These are phyloP conservation scores for Coniochaeta prunicola DNA, from an alignment of 2,329 filamentous ascomycete species.

Conservation along the genomic window DNA sequence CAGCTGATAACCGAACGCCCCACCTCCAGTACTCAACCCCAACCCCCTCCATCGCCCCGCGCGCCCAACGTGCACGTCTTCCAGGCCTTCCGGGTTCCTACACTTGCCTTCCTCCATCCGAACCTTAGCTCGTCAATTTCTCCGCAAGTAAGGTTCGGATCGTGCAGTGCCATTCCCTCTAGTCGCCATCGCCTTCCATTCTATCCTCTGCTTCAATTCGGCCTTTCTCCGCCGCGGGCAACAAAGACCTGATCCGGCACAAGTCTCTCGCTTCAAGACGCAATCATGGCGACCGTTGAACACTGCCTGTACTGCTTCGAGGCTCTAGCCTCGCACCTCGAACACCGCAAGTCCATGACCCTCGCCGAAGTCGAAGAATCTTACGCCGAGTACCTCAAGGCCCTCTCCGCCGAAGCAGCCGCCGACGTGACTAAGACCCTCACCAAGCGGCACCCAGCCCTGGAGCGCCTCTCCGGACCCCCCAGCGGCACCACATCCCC, in stretches of 20 bases:
- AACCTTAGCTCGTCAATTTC: not conserved
- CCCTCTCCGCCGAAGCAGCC: conserved; percentile 14
- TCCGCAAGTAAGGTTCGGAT: not conserved
- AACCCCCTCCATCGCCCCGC: not conserved
- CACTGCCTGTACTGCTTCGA: conserved; percentile 97
- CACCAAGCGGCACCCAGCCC: conserved; percentile 30
- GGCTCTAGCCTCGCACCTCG: conserved; percentile 66
- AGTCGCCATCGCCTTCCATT: not conserved
- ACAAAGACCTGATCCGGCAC: not conserved
- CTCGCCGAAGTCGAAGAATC: conserved; percentile 64
- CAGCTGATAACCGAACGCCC: not conserved
- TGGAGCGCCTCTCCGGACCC: conserved; percentile 28
- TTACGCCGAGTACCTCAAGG: conserved; percentile 39
- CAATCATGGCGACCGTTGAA: conserved; percentile 70
- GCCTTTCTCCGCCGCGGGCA: not conserved
- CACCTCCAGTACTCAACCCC: not conserved
- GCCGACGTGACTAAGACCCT: conserved; percentile 6
- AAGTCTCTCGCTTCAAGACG: not conserved
- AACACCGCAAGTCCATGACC: conserved; percentile 58
- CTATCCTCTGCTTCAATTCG: not conserved
- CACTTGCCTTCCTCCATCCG: not conserved
- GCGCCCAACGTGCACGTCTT: not conserved
- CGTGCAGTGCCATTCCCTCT: not conserved
- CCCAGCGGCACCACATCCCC: conserved; percentile 20
- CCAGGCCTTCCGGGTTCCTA: not conserved